phyloP scores from a whole-genome alignment of 2,329 filamentous ascomycete genomes.

The Tolypocladium paradoxum region DNA sequence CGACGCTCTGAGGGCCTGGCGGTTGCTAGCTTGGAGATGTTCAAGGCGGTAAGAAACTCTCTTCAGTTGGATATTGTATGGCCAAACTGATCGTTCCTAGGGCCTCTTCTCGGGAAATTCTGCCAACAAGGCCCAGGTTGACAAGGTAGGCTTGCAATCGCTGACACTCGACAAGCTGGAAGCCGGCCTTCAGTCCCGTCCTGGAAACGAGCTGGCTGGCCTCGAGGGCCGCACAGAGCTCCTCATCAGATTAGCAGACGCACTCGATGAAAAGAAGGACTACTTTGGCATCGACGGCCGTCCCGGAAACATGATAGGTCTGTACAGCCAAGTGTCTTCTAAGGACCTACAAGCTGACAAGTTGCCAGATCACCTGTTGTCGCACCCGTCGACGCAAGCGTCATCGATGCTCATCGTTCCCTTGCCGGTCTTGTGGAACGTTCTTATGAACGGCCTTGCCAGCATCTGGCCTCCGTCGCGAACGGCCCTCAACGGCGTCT shows the following conservation, averaged over 20 bases:
- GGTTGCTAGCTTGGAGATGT: conserved; percentile 73
- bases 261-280: conserved; percentile 63
- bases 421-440: conserved; percentile 79
- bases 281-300: conserved; percentile 77
- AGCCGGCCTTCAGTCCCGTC: conserved; percentile 73
- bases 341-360: conserved; percentile 6
- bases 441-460: conserved; percentile 77
- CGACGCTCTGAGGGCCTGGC: conserved; percentile 81
- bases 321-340: conserved; percentile 11
- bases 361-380: conserved; percentile 73
- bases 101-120: conserved; percentile 80
- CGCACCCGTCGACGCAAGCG: conserved; percentile 80
- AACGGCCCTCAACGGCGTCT: conserved; percentile 75
- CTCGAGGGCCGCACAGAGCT: conserved; percentile 76
- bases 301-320: conserved; percentile 91
- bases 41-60: conserved; percentile 51
- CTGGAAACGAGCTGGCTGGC: conserved; percentile 72
- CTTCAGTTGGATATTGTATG: not conserved
- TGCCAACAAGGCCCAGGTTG: conserved; percentile 77
- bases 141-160: conserved; percentile 66
- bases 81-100: conserved; percentile 19
- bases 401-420: conserved; percentile 80
- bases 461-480: conserved; percentile 83
- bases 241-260: conserved; percentile 62
- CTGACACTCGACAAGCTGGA: conserved; percentile 67